phyloP scores from a whole-genome alignment of 1,139 yeast species.

The Saccharomyces hybrid region DNA sequence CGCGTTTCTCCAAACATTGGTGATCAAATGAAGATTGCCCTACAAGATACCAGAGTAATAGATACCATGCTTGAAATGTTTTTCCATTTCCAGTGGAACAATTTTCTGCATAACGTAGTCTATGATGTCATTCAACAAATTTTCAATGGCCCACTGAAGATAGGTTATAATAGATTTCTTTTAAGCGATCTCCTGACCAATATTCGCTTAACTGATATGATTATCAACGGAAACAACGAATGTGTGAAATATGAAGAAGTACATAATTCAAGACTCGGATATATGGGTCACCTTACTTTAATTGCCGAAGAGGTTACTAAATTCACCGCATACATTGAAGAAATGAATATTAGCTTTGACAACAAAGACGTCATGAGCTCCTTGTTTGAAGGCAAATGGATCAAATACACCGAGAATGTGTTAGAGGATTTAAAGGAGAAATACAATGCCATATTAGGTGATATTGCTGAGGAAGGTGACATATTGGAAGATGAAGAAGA shows the following conservation, averaged over 20 bases:
- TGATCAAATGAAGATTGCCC: conserved; percentile 75
- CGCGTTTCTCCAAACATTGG: conserved; percentile 75
- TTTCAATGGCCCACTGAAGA: conserved; percentile 86
- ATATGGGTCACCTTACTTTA: conserved; percentile 76
- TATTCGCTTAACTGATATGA: conserved; percentile 74
- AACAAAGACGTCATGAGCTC: conserved; percentile 25
- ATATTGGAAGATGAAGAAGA: conserved; percentile 33
- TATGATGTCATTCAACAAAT: conserved; percentile 97
- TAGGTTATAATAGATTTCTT: conserved; percentile 75
- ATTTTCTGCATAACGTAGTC: conserved; percentile 91
- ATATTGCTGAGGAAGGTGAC: conserved; percentile 37
- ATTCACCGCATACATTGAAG: conserved; percentile 43
- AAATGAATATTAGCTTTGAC: conserved; percentile 30
- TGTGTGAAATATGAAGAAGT: conserved; percentile 60
- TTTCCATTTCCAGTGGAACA: conserved; percentile 94
- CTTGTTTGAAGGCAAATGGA: conserved; percentile 56
- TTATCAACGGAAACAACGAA: conserved; percentile 72
- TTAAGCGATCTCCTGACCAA: conserved; percentile 77
- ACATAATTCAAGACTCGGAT: conserved; percentile 69
- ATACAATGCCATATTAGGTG: conserved; percentile 92
- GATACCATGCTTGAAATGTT: conserved; percentile 78
- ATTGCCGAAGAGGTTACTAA: conserved; percentile 65
- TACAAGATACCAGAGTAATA: conserved; percentile 74
- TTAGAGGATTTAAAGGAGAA: conserved; percentile 85
- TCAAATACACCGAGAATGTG: conserved; percentile 72